phyloP scores from a whole-genome alignment of 345 rosid species.

The Acer saccharum region DNA sequence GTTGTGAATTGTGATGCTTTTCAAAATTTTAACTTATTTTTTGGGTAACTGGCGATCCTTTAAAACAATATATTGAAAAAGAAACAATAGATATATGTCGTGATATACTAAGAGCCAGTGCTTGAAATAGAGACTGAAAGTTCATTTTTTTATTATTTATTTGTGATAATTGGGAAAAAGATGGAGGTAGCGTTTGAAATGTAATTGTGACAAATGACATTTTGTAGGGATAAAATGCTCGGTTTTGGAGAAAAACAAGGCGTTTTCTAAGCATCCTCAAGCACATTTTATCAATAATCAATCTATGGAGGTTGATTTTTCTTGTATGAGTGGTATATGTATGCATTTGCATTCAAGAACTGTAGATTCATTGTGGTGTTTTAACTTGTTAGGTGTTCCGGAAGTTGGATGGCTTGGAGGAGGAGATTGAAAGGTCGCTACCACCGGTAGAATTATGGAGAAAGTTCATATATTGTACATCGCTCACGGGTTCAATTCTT shows the following conservation, averaged over 20 bases:
- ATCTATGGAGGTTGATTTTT: conserved; percentile 69
- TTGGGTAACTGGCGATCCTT: too few relatives aligned
- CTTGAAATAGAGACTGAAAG: neutral
- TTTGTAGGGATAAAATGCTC: conserved; percentile 63
- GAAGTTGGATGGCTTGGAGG: conserved; percentile 77
- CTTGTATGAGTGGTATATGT: too few relatives aligned
- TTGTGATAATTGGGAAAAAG: neutral
- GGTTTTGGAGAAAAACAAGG: conserved; percentile 70
- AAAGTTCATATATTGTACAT: conserved; percentile 88
- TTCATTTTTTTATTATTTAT: neutral
- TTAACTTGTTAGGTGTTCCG: conserved; percentile 59
- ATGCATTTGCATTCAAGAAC: neutral
- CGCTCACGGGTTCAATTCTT: conserved; percentile 78
- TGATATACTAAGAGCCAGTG: neutral
- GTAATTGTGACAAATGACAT: conserved; percentile 14
- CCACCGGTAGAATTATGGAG: conserved; percentile 92
- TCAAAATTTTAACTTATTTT: too few relatives aligned
- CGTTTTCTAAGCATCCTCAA: conserved; percentile 80
- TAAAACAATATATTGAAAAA: too few relatives aligned
- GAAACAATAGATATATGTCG: neutral
- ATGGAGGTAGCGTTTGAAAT: neutral
- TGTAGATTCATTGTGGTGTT: conserved; percentile 8
- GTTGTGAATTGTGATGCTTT: too few relatives aligned
- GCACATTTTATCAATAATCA: conserved; percentile 97
- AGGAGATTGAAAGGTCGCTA: conserved; percentile 79